Evolutionary conservation across 2,329 filamentous ascomycete genomes (phyloP), one percentile per base, ranked within the genome.

Genomic region (Paecilomyces niveus): DNA sequence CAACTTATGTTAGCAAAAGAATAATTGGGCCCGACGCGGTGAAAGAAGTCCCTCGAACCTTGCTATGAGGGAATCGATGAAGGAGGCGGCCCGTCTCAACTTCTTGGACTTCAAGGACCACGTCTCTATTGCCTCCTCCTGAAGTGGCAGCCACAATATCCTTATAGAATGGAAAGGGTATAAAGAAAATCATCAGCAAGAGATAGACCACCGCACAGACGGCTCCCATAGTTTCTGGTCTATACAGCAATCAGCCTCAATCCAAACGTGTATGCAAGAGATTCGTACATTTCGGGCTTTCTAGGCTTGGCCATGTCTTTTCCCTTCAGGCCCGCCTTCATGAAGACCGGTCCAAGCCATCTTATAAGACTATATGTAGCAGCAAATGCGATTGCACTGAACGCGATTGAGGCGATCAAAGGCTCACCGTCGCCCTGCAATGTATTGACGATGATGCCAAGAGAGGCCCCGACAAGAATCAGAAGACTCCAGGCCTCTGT

Each of bases 101-200:
- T 62, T 90, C 81, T 63, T 88, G 83, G 52, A 85, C 78, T 70
- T 89, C 85, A 67, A 91, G 76, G 11, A 95, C 89, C 5, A 94
- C 86, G 76, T 97, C 93, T 63, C 90, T 83, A 74, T 97, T 97
- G 54, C 92, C 92, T 63, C 92, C 92, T 62, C 92, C 94, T 64
- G 91, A 96, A 21, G 94, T 97, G 45, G 92, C 92, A 15, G 91
- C 90, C 26, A 97, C 92, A 64, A 99, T 95, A 72, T 97, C 93
- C 76, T 97, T 96, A 80, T 97, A 97, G 74, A 99, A 97, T 1
- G 92, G 90, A 75, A 97, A 96, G 0, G 94, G 94, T 59, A 97
- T 92, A 73, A 99, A 99, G 62, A 91, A 79, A 65, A 97, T 95
- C 64, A 97, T 83, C 54, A 87, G 84, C 64, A 99, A 82, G 51